Conservation (phyloP, 306 rosid genomes). For the Lagenaria siceraria region DNA sequence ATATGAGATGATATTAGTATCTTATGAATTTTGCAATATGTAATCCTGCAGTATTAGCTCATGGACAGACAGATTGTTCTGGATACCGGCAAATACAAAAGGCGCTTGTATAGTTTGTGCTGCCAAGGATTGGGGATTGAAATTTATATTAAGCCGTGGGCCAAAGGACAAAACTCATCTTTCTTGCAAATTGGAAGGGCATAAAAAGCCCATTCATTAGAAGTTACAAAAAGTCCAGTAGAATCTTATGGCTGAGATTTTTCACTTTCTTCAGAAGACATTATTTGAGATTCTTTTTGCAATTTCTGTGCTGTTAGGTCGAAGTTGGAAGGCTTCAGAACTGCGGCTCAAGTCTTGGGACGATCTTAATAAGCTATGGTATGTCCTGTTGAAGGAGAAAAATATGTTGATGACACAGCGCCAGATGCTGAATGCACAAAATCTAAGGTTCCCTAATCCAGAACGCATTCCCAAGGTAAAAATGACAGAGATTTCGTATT, state of each 20-base stretch:
- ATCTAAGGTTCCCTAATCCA: constrained; percentile 66
- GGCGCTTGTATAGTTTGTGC: not conserved
- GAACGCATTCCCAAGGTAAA: constrained; percentile 86
- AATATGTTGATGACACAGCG: constrained; percentile 95
- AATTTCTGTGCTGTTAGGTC: constrained; percentile 36
- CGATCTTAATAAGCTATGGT: constrained; percentile 87
- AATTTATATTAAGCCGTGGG: not conserved
- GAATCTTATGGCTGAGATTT: not conserved
- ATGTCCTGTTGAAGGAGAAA: constrained; percentile 82
- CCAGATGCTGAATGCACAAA: constrained; percentile 90
- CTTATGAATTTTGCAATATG: not conserved
- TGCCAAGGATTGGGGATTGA: not conserved
- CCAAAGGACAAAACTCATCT: not conserved
- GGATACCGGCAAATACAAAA: not conserved
- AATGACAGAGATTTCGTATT: not conserved
- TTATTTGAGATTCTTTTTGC: not conserved
- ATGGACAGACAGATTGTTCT: not conserved
- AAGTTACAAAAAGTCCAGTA: not conserved
- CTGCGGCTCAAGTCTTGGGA: constrained; percentile 92
- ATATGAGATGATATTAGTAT: not conserved
- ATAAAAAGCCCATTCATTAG: not conserved
- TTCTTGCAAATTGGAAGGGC: not conserved
- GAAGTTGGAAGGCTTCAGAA: constrained; percentile 91
- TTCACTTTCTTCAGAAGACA: not conserved
- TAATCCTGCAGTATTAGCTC: not conserved